Base-by-base conservation (phyloP, 1,284 basidiomycete genomes). In the Trichosporon ovoides region DNA sequence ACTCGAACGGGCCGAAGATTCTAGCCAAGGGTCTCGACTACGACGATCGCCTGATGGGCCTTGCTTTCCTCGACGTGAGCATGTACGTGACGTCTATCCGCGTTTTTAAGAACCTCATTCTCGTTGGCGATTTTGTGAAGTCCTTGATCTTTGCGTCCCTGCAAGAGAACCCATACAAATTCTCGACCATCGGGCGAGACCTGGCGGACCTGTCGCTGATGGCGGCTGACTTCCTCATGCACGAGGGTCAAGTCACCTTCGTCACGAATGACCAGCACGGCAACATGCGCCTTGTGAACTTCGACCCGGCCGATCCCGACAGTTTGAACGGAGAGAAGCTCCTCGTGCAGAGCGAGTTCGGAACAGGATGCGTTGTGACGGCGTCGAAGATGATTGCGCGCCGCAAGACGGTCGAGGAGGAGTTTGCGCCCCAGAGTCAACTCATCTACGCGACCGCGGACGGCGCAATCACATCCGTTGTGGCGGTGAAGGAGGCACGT, bases 1-100 rank as follows among this genome's bases (percentile, higher is more conserved):
- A 90, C 18, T 93, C 94, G 0, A 93, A 97, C 86, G 96, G 95
- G 0, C 93, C 96, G 72, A 98, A 98, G 91, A 84, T 98, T 62
- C 96, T 91, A 68, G 89, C 95, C 31, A 87, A 94, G 67, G 93
- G 93, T 0, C 87, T 98, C 69, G 96, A 98, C 72, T 84, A 89
- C 34, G 93, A 98, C 74, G 91, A 97, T 73, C 88, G 92, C 58
- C 84, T 98, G 38, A 88, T 98, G 59, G 90, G 92, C 46, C 86
- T 98, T 38, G 95, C 94, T 1, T 98, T 98, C 80, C 80, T 98
- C 65, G 96, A 98, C 75, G 89, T 95, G 33, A 89, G 88, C 22
- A 86, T 95, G 61, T 96, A 94, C 74, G 88, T 94, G 56, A 96
- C 92, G 0, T 87, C 85, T 19, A 80, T 98, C 36, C 84, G 85